phyloP scores from a whole-genome alignment of 1,139 yeast species.

The Magnusiomyces clavatus region DNA sequence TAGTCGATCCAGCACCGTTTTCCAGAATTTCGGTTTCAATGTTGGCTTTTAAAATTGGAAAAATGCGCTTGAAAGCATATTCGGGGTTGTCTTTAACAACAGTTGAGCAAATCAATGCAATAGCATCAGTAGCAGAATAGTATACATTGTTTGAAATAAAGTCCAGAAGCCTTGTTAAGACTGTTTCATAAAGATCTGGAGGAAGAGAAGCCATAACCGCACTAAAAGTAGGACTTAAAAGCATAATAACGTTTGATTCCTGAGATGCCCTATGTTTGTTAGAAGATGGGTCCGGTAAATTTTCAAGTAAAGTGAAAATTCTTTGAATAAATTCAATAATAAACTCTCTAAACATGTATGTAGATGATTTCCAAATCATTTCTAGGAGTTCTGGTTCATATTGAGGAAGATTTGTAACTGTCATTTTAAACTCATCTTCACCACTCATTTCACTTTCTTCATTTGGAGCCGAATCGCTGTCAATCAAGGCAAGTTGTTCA shows the following conservation, averaged over 20 bases:
- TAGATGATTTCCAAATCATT: conserved; percentile 62
- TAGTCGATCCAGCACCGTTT: conserved; percentile 73
- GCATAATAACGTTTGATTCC: conserved; percentile 41
- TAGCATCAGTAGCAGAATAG: conserved; percentile 58
- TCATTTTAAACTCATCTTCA: conserved; percentile 17
- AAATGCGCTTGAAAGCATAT: conserved; percentile 40
- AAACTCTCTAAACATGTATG: conserved; percentile 61
- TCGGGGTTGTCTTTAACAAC: conserved; percentile 56
- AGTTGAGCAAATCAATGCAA: conserved; percentile 64
- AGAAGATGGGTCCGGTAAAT: conserved; percentile 44
- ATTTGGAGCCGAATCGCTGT: conserved; percentile 1
- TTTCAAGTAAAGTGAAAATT: conserved; percentile 61
- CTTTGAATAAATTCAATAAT: conserved; percentile 51
- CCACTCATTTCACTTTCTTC: conserved; percentile 2
- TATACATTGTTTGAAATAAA: conserved; percentile 55
- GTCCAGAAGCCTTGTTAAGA: conserved; percentile 46
- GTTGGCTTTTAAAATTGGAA: conserved; percentile 41
- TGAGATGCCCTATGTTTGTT: conserved; percentile 26
- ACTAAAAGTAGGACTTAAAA: conserved; percentile 57
- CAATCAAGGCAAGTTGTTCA: conserved; percentile 19
- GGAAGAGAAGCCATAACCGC: conserved; percentile 66
- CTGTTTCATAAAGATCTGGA: conserved; percentile 47
- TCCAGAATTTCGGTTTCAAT: conserved; percentile 67
- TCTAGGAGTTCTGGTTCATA: conserved; percentile 43
- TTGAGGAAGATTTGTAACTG: conserved; percentile 18